Conservation (phyloP, 169 alveolate genomes). For the Plasmodium fragile region DNA sequence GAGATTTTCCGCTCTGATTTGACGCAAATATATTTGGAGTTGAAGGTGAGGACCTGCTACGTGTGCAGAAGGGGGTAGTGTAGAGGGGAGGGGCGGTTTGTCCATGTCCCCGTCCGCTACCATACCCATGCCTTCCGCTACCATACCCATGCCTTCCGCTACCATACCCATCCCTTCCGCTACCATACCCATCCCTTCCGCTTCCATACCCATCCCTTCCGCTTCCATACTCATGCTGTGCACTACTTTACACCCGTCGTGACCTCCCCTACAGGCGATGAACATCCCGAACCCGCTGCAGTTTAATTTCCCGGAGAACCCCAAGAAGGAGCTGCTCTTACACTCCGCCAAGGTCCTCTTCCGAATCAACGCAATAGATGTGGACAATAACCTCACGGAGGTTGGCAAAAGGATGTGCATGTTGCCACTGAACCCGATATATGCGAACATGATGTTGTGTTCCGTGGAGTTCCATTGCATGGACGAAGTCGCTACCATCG, state of each 20-base stretch:
- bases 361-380: constrained; percentile 76
- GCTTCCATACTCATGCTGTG: too few relatives aligned
- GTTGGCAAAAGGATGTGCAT: constrained; percentile 80
- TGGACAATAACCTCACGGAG: constrained; percentile 82
- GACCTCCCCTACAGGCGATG: constrained; percentile 54
- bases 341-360: constrained; percentile 76
- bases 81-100: neutral
- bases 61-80: neutral
- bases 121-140: neutral
- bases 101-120: neutral
- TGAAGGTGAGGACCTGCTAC: constrained; percentile 36
- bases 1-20: constrained; percentile 94
- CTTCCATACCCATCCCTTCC: too few relatives aligned
- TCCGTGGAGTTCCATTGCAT: constrained; percentile 92
- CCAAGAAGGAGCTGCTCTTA: constrained; percentile 93
- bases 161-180: neutral
- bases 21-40: constrained; percentile 91
- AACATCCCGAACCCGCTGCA: constrained; percentile 56
- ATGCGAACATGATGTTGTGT: constrained; percentile 90
- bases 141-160: neutral
- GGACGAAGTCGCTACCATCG: constrained; percentile 91
- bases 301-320: constrained; percentile 96
- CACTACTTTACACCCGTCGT: neutral
- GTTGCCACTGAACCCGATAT: constrained; percentile 92
- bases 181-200: too few relatives aligned